Percentiles rank a stretch among this genome's conserved stretches.
phyloP scores from a whole-genome alignment of 768 basidiomycete species.

The Tulasnella sp. region DNA sequence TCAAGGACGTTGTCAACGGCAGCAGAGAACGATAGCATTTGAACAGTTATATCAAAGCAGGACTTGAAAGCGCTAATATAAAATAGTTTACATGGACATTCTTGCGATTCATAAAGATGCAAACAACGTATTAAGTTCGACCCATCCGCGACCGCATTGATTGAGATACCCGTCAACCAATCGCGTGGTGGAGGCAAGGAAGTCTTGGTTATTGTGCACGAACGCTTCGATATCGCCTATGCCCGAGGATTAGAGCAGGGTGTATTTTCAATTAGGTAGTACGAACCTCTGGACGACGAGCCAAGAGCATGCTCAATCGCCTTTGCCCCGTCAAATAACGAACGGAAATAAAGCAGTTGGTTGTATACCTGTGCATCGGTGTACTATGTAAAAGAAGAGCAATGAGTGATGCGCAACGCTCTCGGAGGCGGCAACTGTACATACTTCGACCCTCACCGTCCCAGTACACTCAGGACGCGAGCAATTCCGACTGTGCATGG shows the following conservation, averaged over 20 bases:
- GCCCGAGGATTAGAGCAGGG: not conserved
- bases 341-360: constrained; percentile 79
- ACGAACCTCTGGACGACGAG: not conserved
- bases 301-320: not conserved
- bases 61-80: not conserved
- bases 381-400: constrained; percentile 52
- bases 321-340: constrained; percentile 59
- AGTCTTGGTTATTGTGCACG: not conserved
- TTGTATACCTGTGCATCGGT: constrained; percentile 81
- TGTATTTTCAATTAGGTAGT: not conserved
- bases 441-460: constrained; percentile 68
- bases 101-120: not conserved
- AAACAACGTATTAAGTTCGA: not conserved
- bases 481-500: constrained; percentile 84
- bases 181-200: not conserved
- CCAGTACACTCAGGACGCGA: constrained; percentile 66
- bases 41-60: not conserved
- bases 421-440: constrained; percentile 33
- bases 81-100: not conserved
- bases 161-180: constrained; percentile 1
- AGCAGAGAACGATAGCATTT: not conserved
- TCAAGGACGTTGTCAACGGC: not conserved
- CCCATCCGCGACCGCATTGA: constrained; percentile 4
- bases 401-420: not conserved
- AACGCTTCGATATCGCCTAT: not conserved